These are phyloP conservation scores for Gymnopilus dilepis DNA, from an alignment of 768 basidiomycete species.

Conservation along the genomic window DNA sequence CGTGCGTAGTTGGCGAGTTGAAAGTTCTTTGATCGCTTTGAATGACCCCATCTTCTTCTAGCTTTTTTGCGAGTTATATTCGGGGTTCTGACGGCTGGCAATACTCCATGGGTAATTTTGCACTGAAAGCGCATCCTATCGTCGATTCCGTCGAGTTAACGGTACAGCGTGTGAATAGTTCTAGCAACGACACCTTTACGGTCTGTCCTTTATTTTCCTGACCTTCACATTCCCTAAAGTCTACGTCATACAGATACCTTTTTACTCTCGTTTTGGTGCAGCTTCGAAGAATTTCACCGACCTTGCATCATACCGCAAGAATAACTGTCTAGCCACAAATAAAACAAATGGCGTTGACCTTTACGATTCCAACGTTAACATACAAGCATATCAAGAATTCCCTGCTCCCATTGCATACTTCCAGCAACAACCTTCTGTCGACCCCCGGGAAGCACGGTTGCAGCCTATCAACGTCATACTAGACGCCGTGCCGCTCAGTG, in stretches of 20 bases:
- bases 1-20: conserved; percentile 34
- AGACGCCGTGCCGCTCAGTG: conserved; percentile 48
- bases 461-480: conserved; percentile 55
- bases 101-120: conserved; percentile 59
- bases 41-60: conserved; percentile 24
- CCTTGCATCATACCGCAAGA: conserved; percentile 50
- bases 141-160: conserved; percentile 53
- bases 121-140: conserved; percentile 56
- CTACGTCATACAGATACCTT: conserved; percentile 49
- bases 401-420: conserved; percentile 38
- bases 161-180: conserved; percentile 47
- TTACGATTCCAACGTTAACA: conserved; percentile 28
- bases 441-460: conserved; percentile 34
- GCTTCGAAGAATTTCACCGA: conserved; percentile 53
- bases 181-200: conserved; percentile 45
- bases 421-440: conserved; percentile 45
- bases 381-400: conserved; percentile 15
- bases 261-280: conserved; percentile 57
- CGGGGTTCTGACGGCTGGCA: conserved; percentile 43
- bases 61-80: conserved; percentile 53
- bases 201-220: conserved; percentile 35
- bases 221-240: background rate
- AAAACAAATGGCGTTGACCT: conserved; percentile 55
- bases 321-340: conserved; percentile 54
- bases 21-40: background rate